Conservation (phyloP, 1,139 yeast genomes). For the Suhomyces taliae region DNA sequence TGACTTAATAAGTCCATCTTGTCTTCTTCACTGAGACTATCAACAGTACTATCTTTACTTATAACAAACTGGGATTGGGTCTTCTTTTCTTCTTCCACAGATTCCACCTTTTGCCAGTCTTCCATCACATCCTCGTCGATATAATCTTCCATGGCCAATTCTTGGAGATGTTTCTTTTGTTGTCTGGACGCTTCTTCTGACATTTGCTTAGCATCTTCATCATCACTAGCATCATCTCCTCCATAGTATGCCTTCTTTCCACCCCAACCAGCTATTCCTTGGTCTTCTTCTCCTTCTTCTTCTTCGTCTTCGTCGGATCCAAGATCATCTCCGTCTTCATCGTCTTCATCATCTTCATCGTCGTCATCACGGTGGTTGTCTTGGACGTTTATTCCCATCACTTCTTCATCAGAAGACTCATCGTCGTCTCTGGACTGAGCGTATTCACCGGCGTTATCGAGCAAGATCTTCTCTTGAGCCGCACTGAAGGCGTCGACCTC, state of each 20-base stretch:
- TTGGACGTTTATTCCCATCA: conserved; percentile 36
- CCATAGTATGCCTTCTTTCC: conserved; percentile 70
- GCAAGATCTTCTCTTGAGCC: conserved; percentile 59
- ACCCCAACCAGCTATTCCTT: conserved; percentile 77
- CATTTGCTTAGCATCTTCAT: conserved; percentile 74
- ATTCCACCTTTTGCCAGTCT: conserved; percentile 57
- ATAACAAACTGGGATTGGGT: conserved; percentile 20
- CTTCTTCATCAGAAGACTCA: conserved; percentile 50
- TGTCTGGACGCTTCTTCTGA: conserved; percentile 87
- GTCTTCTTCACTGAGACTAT: conserved; percentile 40
- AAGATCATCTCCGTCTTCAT: conserved; percentile 30
- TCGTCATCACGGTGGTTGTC: conserved; percentile 25
- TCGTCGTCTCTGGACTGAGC: conserved; percentile 31
- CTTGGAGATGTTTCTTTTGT: conserved; percentile 82
- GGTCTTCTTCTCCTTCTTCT: conserved; percentile 50
- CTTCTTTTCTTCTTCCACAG: conserved; percentile 27
- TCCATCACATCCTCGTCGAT: conserved; percentile 79
- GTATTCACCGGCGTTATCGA: conserved; percentile 58
- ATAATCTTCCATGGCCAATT: conserved; percentile 78
- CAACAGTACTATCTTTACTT: conserved; percentile 29
- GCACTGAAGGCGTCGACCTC: conserved; percentile 75
- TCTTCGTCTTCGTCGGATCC: conserved; percentile 42
- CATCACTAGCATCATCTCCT: conserved; percentile 77
- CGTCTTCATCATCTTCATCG: conserved; percentile 30
- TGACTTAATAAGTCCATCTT: conserved; percentile 50